Evolutionary conservation across 495 filamentous ascomycete species (phyloP), one percentile per base, ranked within the genome.

Genomic region (Penicillium arizonense): DNA sequence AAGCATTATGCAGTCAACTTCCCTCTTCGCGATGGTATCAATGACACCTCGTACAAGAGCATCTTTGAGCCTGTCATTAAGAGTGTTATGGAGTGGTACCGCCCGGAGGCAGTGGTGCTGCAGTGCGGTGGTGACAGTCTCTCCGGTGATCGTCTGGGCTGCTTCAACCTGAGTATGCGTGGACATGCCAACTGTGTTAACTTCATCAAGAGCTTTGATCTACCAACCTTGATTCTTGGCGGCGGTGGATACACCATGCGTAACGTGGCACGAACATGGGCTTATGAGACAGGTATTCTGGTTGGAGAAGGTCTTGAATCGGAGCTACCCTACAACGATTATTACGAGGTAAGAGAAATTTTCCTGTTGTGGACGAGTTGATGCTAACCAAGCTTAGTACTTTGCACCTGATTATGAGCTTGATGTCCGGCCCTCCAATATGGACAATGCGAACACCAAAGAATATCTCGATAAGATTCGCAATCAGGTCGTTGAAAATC

Each of bases 191-290:
- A 97, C 73, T 99, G 94, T 63, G 94, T 99, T 36, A 89, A 88
- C 49, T 99, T 86, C 58, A 90, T 99, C 34, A 96, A 96, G 72
- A 87, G 83, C 62, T 99, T 97, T 74, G 86, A 87, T 50, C 77
- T 96, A 44, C 94, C 95, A 0, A 93, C 91, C 10, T 77, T 99
- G 44, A 89, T 99, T 7, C 80, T 99, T 10, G 94, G 94, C 33
- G 94, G 94, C 33, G 94, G 94, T 60, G 94, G 94, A 18, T 99
- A 99, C 68, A 99, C 95, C 7, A 99, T 99, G 94, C 85, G 94
- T 24, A 99, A 99, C 55, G 94, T 99, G 26, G 89, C 93, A 18
- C 86, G 95, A 50, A 96, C 94, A 5, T 99, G 94, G 94, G 92
- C 94, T 5, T 97, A 84, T 65, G 94, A 99, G 68, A 97, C 94